Percentiles rank a stretch among this genome's conserved stretches.
Conservation (phyloP, 1,284 basidiomycete genomes). For the Singerocomus inundabilis region DNA sequence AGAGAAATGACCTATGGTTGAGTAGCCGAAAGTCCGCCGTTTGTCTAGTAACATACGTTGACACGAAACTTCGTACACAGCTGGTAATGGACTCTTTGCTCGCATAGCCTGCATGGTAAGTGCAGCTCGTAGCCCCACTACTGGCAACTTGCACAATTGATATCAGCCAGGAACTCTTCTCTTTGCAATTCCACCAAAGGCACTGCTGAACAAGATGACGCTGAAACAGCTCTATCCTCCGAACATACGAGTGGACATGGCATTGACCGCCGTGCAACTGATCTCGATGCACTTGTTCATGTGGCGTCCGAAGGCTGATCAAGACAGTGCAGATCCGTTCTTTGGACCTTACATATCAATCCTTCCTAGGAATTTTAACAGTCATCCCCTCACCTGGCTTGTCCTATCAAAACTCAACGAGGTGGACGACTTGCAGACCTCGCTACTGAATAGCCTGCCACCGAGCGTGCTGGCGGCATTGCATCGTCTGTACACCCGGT, state of each 20-base stretch:
- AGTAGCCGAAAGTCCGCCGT: constrained; percentile 12
- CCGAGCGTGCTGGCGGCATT: constrained; percentile 49
- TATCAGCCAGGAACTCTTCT: constrained; percentile 53
- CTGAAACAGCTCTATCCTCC: constrained; percentile 53
- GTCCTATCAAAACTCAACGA: constrained; percentile 30
- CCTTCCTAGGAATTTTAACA: constrained; percentile 65
- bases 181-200: constrained; percentile 66
- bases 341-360: constrained; percentile 78
- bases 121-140: not conserved
- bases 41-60: not conserved
- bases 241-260: constrained; percentile 15
- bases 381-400: constrained; percentile 78
- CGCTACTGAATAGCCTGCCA: constrained; percentile 48
- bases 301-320: constrained; percentile 41
- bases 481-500: constrained; percentile 48
- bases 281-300: constrained; percentile 64
- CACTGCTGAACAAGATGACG: constrained; percentile 70
- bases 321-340: constrained; percentile 49
- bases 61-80: constrained; percentile 35
- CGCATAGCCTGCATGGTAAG: constrained; percentile 45
- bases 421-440: constrained; percentile 15
- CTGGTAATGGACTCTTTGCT: constrained; percentile 72
- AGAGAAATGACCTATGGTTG: constrained; percentile 41
- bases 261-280: constrained; percentile 56
- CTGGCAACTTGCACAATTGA: not conserved